Evolutionary conservation across 495 filamentous ascomycete genomes (phyloP).

Genomic region (Pseudomonodictys pantanalensis): DNA sequence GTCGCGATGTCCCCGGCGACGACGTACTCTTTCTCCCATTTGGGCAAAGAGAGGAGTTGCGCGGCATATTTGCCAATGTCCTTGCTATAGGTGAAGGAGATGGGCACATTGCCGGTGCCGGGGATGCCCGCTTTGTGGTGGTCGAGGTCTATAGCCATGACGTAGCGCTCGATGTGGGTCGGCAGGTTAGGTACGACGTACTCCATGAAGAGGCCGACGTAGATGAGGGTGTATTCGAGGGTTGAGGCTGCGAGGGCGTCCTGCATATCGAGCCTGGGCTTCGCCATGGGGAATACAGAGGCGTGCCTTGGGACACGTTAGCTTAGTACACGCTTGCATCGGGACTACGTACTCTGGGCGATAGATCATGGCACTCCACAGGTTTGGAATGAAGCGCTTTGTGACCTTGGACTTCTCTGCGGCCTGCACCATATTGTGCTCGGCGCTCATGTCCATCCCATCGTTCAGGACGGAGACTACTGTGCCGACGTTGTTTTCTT

Average conservation of each 20-base stretch:
- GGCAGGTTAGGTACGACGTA: conserved; percentile 5
- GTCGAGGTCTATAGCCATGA: conserved; percentile 1
- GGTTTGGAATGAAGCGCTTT: conserved; percentile 11
- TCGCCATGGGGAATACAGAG: not conserved
- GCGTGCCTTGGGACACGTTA: not conserved
- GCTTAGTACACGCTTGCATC: not conserved
- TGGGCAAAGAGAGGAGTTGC: not conserved
- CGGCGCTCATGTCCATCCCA: not conserved
- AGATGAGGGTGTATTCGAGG: conserved; percentile 13
- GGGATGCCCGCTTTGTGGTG: conserved; percentile 5
- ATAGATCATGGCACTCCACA: conserved; percentile 5
- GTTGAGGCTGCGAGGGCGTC: not conserved
- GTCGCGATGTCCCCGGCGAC: conserved; percentile 1
- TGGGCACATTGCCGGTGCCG: conserved; percentile 3
- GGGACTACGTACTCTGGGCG: not conserved
- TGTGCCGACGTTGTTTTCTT: conserved; percentile 4
- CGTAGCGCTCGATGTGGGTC: not conserved
- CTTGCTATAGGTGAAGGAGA: conserved; percentile 2
- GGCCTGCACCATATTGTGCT: conserved; percentile 7
- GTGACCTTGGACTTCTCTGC: conserved; percentile 5
- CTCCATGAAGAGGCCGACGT: conserved; percentile 15
- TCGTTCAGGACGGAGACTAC: conserved; percentile 5
- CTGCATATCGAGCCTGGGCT: not conserved
- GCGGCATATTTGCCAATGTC: conserved; percentile 16
- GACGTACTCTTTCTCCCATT: conserved; percentile 15